Conservation (phyloP, 1,284 basidiomycete species). For the Ustilago bromivora region DNA sequence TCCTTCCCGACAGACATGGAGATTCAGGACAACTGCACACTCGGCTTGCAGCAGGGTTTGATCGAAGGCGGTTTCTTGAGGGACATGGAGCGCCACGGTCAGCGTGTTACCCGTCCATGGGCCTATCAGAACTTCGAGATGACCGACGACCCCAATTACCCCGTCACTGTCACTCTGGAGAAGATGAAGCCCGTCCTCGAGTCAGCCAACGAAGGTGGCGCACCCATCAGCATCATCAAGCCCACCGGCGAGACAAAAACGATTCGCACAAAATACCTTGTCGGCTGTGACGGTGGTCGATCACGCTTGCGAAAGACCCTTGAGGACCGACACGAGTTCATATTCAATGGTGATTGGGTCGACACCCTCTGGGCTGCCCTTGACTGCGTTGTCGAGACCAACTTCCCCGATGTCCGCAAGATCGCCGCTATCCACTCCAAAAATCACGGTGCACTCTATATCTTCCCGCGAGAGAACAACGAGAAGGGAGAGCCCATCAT, state of each 20-base stretch:
- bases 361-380: slow-evolving; percentile 67
- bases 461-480: slow-evolving; percentile 70
- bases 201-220: slow-evolving; percentile 55
- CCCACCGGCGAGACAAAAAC: slow-evolving; percentile 63
- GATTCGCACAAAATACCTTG: slow-evolving; percentile 70
- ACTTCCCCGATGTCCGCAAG: slow-evolving; percentile 66
- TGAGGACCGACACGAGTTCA: slow-evolving; percentile 56
- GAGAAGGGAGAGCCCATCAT: slow-evolving; percentile 68
- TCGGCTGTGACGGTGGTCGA: slow-evolving; percentile 70
- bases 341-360: slow-evolving; percentile 64
- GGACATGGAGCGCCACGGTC: slow-evolving; percentile 70
- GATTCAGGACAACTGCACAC: slow-evolving; percentile 70
- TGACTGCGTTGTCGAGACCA: slow-evolving; percentile 66
- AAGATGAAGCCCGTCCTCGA: slow-evolving; percentile 63
- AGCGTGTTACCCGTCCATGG: slow-evolving; percentile 67
- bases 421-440: slow-evolving; percentile 67
- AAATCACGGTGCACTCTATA: slow-evolving; percentile 68
- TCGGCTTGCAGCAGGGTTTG: slow-evolving; percentile 71
- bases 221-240: slow-evolving; percentile 59
- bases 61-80: slow-evolving; percentile 70
- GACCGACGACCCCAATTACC: slow-evolving; percentile 46
- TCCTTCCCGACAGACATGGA: slow-evolving; percentile 71
- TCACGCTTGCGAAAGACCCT: slow-evolving; percentile 68
- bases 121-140: slow-evolving; percentile 59
- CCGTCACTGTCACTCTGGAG: slow-evolving; percentile 62